Conservation (phyloP, 495 filamentous ascomycete genomes). For the Aspergillus nidulans region DNA sequence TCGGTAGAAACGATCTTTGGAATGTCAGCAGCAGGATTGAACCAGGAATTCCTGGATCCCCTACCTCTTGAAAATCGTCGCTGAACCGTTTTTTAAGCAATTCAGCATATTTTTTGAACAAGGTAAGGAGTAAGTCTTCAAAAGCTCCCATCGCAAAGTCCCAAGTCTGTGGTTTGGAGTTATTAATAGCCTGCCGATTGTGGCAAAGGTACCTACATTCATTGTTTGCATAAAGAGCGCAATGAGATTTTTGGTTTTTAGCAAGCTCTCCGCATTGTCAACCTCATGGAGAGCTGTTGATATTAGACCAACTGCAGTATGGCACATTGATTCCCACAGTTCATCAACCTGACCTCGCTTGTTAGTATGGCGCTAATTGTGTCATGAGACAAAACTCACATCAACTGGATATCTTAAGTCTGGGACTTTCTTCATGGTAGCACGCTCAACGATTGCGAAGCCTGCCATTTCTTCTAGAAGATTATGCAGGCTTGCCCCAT, state of each 20-base stretch:
- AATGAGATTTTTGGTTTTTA: slow-evolving; percentile 89
- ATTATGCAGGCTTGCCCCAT: slow-evolving; percentile 73
- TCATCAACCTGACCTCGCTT: slow-evolving; percentile 68
- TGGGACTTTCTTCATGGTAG: slow-evolving; percentile 81
- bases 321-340: slow-evolving; percentile 97
- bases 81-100: slow-evolving; percentile 87
- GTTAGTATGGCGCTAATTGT: not conserved
- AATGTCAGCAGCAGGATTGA: slow-evolving; percentile 8
- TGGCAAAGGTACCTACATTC: slow-evolving; percentile 51
- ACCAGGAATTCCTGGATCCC: not conserved
- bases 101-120: slow-evolving; percentile 92
- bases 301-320: slow-evolving; percentile 75
- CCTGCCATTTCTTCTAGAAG: slow-evolving; percentile 90
- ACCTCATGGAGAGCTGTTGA: slow-evolving; percentile 70
- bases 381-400: slow-evolving; percentile 39
- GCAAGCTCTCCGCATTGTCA: slow-evolving; percentile 74
- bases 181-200: not conserved
- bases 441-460: slow-evolving; percentile 93
- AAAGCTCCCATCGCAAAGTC: slow-evolving; percentile 77
- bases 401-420: slow-evolving; percentile 79
- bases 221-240: slow-evolving; percentile 96
- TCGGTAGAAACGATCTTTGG: slow-evolving; percentile 85
- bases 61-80: slow-evolving; percentile 86
- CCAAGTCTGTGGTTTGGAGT: slow-evolving; percentile 62
- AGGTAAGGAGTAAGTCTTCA: slow-evolving; percentile 72